A percentile compares a stretch with the other conserved stretches of the same genome.
phyloP scores from a whole-genome alignment of 257 asterid species.

The Verbascum thapsus region DNA sequence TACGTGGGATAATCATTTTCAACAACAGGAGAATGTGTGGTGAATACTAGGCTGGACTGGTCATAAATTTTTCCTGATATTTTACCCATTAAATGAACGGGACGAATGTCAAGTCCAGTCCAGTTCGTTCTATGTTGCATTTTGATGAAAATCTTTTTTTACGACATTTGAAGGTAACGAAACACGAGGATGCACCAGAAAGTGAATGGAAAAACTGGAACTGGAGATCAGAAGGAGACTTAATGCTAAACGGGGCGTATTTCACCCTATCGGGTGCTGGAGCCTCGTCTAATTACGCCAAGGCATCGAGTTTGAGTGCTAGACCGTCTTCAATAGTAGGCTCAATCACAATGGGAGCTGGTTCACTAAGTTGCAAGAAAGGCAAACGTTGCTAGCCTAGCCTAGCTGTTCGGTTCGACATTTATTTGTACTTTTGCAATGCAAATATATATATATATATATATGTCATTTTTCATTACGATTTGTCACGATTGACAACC shows the following conservation, averaged over 20 bases:
- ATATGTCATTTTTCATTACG: background rate
- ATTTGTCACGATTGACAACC: slow-evolving; percentile 32
- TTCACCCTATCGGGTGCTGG: slow-evolving; percentile 80
- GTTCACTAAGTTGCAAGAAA: slow-evolving; percentile 64
- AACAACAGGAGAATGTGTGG: too few species aligned
- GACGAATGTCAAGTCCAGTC: too few species aligned
- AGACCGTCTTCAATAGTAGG: slow-evolving; percentile 72
- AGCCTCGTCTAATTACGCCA: slow-evolving; percentile 79
- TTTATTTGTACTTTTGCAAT: background rate
- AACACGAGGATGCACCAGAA: slow-evolving; percentile 71
- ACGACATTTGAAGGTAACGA: slow-evolving; percentile 56
- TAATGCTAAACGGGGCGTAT: slow-evolving; percentile 85
- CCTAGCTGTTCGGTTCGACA: background rate
- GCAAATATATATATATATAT: background rate
- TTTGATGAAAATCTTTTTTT: background rate
- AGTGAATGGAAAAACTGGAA: slow-evolving; percentile 79
- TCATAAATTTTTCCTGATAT: too few species aligned
- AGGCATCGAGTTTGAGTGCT: slow-evolving; percentile 91
- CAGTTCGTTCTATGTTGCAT: too few species aligned
- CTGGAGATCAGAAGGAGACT: slow-evolving; percentile 86
- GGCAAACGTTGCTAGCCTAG: slow-evolving; percentile 61
- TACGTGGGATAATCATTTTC: too few species aligned
- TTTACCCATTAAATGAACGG: too few species aligned
- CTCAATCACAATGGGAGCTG: slow-evolving; percentile 62
- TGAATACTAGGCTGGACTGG: too few species aligned